phyloP scores from a whole-genome alignment of 441 rosid genomes.

The Biscutella laevigata region DNA sequence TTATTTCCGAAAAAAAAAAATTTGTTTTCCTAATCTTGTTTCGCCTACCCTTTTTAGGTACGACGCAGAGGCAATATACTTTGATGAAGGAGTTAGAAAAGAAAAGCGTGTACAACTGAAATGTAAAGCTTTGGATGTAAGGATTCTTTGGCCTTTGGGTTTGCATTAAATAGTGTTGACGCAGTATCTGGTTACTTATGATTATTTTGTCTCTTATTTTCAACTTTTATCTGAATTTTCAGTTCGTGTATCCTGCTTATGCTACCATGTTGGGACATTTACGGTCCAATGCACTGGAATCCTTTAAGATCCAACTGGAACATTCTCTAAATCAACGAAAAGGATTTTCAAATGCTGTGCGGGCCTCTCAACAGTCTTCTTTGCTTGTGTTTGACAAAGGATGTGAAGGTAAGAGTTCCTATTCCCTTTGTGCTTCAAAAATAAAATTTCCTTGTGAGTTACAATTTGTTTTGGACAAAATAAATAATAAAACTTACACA shows the following conservation, averaged over 20 bases:
- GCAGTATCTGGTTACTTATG: constrained; percentile 5
- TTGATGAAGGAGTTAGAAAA: constrained; percentile 67
- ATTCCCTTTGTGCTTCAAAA: background rate
- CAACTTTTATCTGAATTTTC: constrained; percentile 15
- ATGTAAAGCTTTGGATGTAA: constrained; percentile 61
- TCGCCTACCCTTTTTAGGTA: constrained; percentile 35
- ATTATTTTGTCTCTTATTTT: constrained; percentile 3
- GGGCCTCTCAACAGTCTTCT: constrained; percentile 35
- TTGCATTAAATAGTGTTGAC: background rate
- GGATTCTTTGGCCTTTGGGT: constrained; percentile 13
- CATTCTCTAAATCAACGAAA: constrained; percentile 44
- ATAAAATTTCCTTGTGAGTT: constrained; percentile 1
- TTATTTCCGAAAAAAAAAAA: background rate
- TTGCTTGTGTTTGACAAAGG: constrained; percentile 54
- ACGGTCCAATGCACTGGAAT: constrained; percentile 41
- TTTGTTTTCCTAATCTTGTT: constrained; percentile 3
- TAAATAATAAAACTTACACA: background rate
- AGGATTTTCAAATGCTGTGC: constrained; percentile 60
- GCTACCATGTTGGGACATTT: constrained; percentile 53
- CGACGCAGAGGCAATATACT: constrained; percentile 59
- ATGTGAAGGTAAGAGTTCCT: constrained; percentile 47
- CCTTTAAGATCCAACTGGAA: constrained; percentile 44
- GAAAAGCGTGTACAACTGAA: constrained; percentile 46
- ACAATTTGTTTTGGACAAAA: background rate
- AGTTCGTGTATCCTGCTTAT: constrained; percentile 57